Base-by-base conservation (phyloP, 1,284 basidiomycete genomes). In the Phellopilus nigrolimitatus region DNA sequence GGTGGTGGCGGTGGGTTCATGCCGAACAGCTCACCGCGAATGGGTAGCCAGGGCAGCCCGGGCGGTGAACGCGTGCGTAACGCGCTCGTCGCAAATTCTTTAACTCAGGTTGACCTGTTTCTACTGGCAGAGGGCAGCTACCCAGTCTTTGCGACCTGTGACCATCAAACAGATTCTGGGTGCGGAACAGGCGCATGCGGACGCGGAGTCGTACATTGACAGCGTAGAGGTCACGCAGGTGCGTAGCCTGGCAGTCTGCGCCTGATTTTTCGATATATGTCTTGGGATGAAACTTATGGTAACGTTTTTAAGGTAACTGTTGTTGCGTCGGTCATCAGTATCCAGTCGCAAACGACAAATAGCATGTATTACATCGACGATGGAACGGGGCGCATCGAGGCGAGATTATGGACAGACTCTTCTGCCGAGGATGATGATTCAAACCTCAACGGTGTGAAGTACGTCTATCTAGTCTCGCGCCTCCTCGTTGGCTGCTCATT, bases 191-290 rank as follows among this genome's bases (percentile, higher is more conserved):
- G 76, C 84, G 4, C 91, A 97, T 63, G 75, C 85, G 0, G 95
- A 98, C 59, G 85, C 91, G 1, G 91, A 95, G 47, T 95, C 93
- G 79, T 76, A 75, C 49, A 77, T 97, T 42, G 92, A 95, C 57
- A 84, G 82, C 17, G 69, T 76, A 4, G 91, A 95, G 57, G 74
- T 95, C 51, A 85, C 85, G 47, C 89, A 93, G 66, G 91, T 91
- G 57, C 53, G 75, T 68, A n/a, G n/a, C n/a, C n/a, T n/a, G n/a
- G n/a, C n/a, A n/a, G n/a, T n/a, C n/a, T n/a, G n/a, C n/a, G n/a
- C n/a, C n/a, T n/a, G n/a, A n/a, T n/a, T n/a, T n/a, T n/a, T n/a
- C n/a, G n/a, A n/a, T 12, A 30, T 7, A 8, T 13, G 45, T 1
- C 49, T 30, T 27, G 21, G 15, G 33, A 25, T 27, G 21, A 15